Evolutionary conservation across 2,329 filamentous ascomycete species (phyloP), one percentile per base, ranked within the genome.

Genomic region (Seiridium cupressi): DNA sequence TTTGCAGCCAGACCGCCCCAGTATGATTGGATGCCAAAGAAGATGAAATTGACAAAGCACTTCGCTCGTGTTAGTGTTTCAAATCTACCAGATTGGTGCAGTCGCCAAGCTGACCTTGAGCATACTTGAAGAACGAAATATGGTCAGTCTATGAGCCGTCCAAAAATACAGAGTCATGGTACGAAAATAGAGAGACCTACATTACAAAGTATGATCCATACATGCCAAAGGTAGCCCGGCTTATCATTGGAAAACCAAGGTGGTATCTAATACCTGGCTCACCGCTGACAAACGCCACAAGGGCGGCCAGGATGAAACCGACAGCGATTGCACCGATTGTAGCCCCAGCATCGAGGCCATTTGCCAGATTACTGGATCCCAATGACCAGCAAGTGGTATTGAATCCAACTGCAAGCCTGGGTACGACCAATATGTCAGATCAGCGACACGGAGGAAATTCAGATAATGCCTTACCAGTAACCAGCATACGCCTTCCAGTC

Each of bases 1-100:
- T 65, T 65, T 32, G 74, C 69, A 55, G 72, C 74, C 57, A 72
- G 62, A 11, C 74, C 76, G 32, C 76, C 76, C 18, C 62, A 66
- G 60, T 64, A 68, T 13, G 61, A 62, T 59, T 68, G 65, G 5
- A 63, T 64, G 18, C 66, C 66, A 47, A 60, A 62, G 53, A 62
- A 66, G 7, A 69, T 58, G 48, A 70, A 66, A 44, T 65, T 68
- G 35, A 63, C 61, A 49, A 70, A 70, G 40, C 63, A 65, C 59
- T 67, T 38, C 7, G 5, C 11, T 5, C 31, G 10, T 6, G 4
- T 51, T 9, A 51, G 2, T 51, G 18, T 51, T 26, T 26, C 18
- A 7, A 26, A 4, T 5, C 5, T 51, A 0, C 4, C n/a, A 31
- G 31, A 5, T 31, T 31, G 2, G 5, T 7, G 5, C 10, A 11